Evolutionary conservation across 73 alveolate species (phyloP), one percentile per base, ranked within the genome.

Genomic region (Stentor roeselii): DNA sequence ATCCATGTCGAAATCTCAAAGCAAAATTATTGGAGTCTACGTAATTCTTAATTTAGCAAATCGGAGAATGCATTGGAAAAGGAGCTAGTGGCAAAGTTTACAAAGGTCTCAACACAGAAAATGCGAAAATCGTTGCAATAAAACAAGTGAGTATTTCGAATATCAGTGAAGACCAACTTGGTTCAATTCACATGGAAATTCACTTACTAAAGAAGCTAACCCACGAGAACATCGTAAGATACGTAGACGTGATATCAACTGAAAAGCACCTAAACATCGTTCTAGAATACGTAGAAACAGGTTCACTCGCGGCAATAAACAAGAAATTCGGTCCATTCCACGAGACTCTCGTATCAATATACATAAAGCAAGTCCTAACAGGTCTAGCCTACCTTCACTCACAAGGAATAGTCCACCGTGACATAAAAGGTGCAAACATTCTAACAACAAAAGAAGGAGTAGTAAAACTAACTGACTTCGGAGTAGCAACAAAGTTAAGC

Each of bases 31-130:
- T 34, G 80, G 80, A n/a, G 80, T 67, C 14, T 67, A 67, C 34
- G 80, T 67, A 67, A 67, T 21, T 27, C n/a, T 21, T 34, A 67
- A 67, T 21, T 30, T 34, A 67, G 80, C 80, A 67, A 67, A 32
- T 67, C 21, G 94, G 94, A 3, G 92, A 59, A 74, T 59, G 88
- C 82, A 91, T 97, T 35, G 99, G 99, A 39, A 88, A 94, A 87
- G 99, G 99, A 34, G 98, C 99, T 60, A 91, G 94, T 36, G 99
- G 99, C 15, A 95, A 95, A 83, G 99, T 97, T 6, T 97, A 92
- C 83, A 97, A 97, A 91, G 99, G 98, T 4, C 86, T 94, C 58
- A 95, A 97, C 86, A 78, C 95, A 3, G 97, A 95, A 88, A 94
- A 93, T 2, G 99, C 98, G 3, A 90, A 95, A 80, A 84, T 94